Percentiles rank a stretch among this genome's conserved stretches.
Conservation (phyloP, 331 rosid genomes). For the Acacia pycnantha region DNA sequence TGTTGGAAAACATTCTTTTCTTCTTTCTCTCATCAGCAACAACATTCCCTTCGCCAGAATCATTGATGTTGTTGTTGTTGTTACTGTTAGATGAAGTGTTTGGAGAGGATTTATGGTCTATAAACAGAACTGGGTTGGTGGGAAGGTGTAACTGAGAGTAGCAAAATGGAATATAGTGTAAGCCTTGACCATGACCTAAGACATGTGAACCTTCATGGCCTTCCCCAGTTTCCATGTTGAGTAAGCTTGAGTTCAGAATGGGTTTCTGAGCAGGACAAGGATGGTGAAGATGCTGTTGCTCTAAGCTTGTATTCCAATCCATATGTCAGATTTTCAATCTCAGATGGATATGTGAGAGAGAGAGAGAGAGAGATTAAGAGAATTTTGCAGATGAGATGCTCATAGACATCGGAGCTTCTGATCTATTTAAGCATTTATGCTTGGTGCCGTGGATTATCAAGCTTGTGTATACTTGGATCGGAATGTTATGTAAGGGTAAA, state of each 20-base stretch:
- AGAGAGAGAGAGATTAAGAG: background rate
- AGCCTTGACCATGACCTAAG: constrained; percentile 26
- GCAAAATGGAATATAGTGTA: constrained; percentile 30
- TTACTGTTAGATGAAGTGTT: constrained; percentile 40
- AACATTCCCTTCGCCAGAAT: constrained; percentile 32
- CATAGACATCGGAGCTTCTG: constrained; percentile 3
- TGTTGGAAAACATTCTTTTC: constrained; percentile 48
- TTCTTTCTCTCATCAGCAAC: constrained; percentile 39
- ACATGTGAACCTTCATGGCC: background rate
- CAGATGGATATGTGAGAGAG: background rate
- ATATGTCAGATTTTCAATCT: constrained; percentile 19
- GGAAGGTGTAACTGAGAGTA: constrained; percentile 35
- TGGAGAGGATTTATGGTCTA: constrained; percentile 32
- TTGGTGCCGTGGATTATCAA: constrained; percentile 30
- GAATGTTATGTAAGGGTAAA: constrained; percentile 24
- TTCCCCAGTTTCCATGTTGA: constrained; percentile 31
- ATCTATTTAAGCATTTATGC: background rate
- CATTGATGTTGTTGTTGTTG: constrained; percentile 15
- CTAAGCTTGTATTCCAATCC: constrained; percentile 29
- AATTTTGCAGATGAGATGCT: constrained; percentile 3
- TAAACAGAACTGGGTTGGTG: constrained; percentile 28
- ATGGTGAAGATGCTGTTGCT: constrained; percentile 24
- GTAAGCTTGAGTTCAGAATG: constrained; percentile 11
- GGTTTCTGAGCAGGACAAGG: constrained; percentile 29
- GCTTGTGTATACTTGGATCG: constrained; percentile 15